Evolutionary conservation across 495 filamentous ascomycete genomes (phyloP), one percentile per base, ranked within the genome.

Genomic region (Platismatia glauca): DNA sequence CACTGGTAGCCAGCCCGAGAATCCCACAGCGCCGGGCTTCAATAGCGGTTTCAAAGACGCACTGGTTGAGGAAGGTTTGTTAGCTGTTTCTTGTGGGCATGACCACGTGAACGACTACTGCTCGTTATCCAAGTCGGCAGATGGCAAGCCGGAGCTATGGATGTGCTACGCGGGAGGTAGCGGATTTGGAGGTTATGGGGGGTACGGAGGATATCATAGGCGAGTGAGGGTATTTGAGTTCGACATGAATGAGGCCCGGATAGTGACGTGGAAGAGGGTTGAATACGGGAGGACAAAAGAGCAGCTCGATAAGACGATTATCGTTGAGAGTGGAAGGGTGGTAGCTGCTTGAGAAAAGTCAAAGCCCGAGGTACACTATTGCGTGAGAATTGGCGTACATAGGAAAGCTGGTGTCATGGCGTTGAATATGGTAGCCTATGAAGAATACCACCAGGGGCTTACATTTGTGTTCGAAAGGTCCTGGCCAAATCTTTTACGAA

Each of bases 101-200:
- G 94, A 98, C 68, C 94, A 98, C 72, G 94, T 86, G 35, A 98
- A 98, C 70, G 94, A 97, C 66, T 97, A 95, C 72, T 98, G 94
- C 75, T 85, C 86, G 67, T 78, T 96, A 16, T 79, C 78, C n/a
- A 71, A 71, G 38, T 71, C 78, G 55, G 71, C 79, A 9, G 70
- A 78, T 15, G 61, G 71, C 65, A 84, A 85, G 60, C 85, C 86
- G 2, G 85, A 85, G 20, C 77, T 97, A n/a, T 98, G 94, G 94
- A 96, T 98, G 91, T 98, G 94, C 75, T 96, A 97, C 74, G 94
- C 83, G 7, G 94, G 95, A 52, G 94, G 86, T 20, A 77, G 79
- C 39, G 94, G 94, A 1, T 91, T 97, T 70, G 94, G 95, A 46
- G 94, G 94, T 1, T 98, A 98, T 72, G 95, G 88, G 37, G 91